These are phyloP conservation scores for Haematococcus lacustris DNA, from an alignment of 139 green algal genomes.

Conservation along the genomic window DNA sequence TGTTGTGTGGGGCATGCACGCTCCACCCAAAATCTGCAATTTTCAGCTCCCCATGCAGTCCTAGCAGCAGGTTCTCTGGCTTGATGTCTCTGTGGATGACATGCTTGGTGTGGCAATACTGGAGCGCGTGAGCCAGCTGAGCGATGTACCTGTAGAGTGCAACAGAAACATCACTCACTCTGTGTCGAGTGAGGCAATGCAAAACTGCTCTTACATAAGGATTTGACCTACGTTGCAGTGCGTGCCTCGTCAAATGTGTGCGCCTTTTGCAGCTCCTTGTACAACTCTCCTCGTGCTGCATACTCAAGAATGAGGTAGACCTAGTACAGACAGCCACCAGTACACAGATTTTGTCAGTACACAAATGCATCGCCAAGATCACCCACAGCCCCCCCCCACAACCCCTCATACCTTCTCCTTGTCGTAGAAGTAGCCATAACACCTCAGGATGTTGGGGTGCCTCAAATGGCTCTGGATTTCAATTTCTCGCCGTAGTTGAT, in stretches of 20 bases:
- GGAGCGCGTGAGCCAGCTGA: constrained; percentile 75
- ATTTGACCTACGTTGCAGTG: constrained; percentile 62
- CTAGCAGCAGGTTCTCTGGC: constrained; percentile 93
- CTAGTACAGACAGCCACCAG: too few species aligned
- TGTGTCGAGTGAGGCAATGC: too few species aligned
- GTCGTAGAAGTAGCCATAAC: constrained; percentile 98
- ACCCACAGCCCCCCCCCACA: too few species aligned
- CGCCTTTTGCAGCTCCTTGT: constrained; percentile 86
- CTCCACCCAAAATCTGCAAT: constrained; percentile 98
- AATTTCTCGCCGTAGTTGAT: constrained; percentile 95
- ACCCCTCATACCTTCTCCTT: constrained; percentile 37
- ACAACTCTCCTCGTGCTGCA: constrained; percentile 90
- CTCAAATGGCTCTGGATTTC: constrained; percentile 98
- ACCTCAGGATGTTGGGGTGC: constrained; percentile 95
- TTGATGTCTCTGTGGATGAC: constrained; percentile 99
- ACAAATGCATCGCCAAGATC: too few species aligned
- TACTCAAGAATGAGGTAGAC: constrained; percentile 99
- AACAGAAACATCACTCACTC: background rate
- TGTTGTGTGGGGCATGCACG: constrained; percentile 81
- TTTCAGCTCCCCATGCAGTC: constrained; percentile 88
- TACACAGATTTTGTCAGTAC: too few species aligned
- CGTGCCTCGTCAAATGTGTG: constrained; percentile 74
- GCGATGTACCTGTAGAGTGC: constrained; percentile 69
- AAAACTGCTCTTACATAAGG: background rate
- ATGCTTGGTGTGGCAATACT: constrained; percentile 96